Base-by-base conservation (phyloP, 2,329 filamentous ascomycete species). In the Ophiostoma quercus region DNA sequence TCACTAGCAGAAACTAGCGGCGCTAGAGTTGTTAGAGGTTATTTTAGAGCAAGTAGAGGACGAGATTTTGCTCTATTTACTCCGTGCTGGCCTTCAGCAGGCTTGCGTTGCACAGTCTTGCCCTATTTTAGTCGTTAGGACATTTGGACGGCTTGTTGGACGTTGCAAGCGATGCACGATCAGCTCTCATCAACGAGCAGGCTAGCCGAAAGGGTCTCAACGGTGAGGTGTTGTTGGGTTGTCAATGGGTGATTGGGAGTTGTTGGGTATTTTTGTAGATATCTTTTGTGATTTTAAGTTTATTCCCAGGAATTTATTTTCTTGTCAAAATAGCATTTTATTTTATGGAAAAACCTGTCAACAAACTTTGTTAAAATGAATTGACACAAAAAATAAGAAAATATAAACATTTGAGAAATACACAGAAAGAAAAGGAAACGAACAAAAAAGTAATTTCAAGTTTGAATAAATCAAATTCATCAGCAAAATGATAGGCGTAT, bases 161-260 rank as follows among this genome's bases (percentile, higher is more conserved):
- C 51, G 51, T 62, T 34, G 25, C 57, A 62, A 62, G 57, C 9
- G 25, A 25, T 62, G 25, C 29, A 62, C 57, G 29, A 62, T 62
- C 57, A 62, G 29, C 57, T 62, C 57, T 34, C 32, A n/a, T 22
- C 32, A 22, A 11, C 29, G 12, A 37, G 29, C 14, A 37, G 29
- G 60, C 60, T 63, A 63, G 60, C 60, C 60, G 14, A 63, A 63
- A 63, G 32, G 32, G 60, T 63, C 32, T 63, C 60, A 63, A 63
- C 60, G 60, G 60, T 37, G 16, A 62, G 57, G 8, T 57, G 22
- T 57, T 57, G 51, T 47, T 47, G 43, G 43, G 43, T 19, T 47
- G 43, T n/a, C 43, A n/a, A n/a, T 47, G 16, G 6, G n/a, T 57
- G 51, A 57, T 57, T 57, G 25, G 54, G 3, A 60, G 54, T 14